Base-by-base conservation (phyloP, 176 grass and related monocot species). In the Triticum monococcum region DNA sequence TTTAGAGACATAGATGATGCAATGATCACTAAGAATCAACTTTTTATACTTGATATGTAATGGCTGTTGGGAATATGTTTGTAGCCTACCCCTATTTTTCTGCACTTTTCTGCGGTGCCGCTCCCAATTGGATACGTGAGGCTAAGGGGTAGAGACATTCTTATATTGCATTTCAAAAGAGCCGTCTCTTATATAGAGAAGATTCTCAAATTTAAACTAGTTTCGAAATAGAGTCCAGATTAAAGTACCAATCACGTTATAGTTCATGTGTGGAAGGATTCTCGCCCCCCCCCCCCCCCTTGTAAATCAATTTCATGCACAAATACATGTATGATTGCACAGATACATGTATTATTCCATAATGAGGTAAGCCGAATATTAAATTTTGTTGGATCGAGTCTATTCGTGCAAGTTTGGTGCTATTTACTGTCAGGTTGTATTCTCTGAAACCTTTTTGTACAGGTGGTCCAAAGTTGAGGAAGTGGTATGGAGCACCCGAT, bases 381-480 rank as follows among this genome's bases (percentile, higher is more conserved):
- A 54, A 18, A 54, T 54, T 72, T 67, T 70, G 32, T 13, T 30
- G 20, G 17, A 70, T 56, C 9, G 14, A 24, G 31, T 87, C n/a
- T 41, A 60, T 77, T 43, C 9, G 2, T 24, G 13, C 12, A 78
- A 62, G 35, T 83, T 5, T 8, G 18, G 1, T 75, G 23, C 13
- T 50, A 48, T 28, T 75, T 7, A 13, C 72, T 75, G 5, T 0
- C 40, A 61, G 75, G 48, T 52, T 70, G 43, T 78, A n/a, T 20
- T 65, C 9, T 89, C 56, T 79, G 2, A 24, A 81, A 85, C 76
- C 9, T 52, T 67, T 75, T 52, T 88, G 20, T 76, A 24, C 83
- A 98, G 96, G 91, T 6, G 96, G 96, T 4, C 96, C 96, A 80
- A 98, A 98, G 87, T 86, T 98, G 80, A 98, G 96, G 81, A 94